Conservation (phyloP, 192 early-diverging fungal species). For the Mycoemilia scoparia region DNA sequence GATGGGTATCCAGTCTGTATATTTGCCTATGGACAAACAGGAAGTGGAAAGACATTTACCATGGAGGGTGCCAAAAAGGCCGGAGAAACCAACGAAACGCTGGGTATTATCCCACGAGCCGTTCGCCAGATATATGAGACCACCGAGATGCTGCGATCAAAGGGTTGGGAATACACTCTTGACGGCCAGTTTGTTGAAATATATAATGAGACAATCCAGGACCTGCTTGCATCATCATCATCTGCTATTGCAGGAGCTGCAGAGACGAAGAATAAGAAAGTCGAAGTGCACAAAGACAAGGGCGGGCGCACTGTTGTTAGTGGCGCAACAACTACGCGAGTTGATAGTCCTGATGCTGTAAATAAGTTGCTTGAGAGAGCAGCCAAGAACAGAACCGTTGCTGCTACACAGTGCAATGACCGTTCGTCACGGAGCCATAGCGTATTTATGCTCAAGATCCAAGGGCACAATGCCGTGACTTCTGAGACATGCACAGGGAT, state of each 20-base stretch:
- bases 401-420: constrained; percentile 83
- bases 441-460: constrained; percentile 73
- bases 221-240: constrained; percentile 41
- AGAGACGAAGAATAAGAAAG: constrained; percentile 35
- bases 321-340: constrained; percentile 45
- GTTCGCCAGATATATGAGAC: constrained; percentile 75
- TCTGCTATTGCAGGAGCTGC: constrained; percentile 7
- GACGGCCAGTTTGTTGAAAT: constrained; percentile 87
- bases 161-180: constrained; percentile 79
- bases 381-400: constrained; percentile 68
- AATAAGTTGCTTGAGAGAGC: constrained; percentile 54
- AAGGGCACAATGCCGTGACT: constrained; percentile 54
- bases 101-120: constrained; percentile 90
- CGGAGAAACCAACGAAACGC: constrained; percentile 7
- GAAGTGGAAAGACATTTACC: constrained; percentile 75
- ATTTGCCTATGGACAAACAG: constrained; percentile 97
- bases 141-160: constrained; percentile 44
- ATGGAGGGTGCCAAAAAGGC: constrained; percentile 43
- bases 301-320: constrained; percentile 63
- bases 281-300: constrained; percentile 69
- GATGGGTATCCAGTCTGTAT: constrained; percentile 97
- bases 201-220: constrained; percentile 85
- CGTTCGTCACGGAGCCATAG: constrained; percentile 84
- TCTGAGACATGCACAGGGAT: constrained; percentile 53
- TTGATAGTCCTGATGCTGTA: constrained; percentile 58